These are phyloP conservation scores for Botrytis deweyae DNA, from an alignment of 2,329 filamentous ascomycete species.

Conservation along the genomic window DNA sequence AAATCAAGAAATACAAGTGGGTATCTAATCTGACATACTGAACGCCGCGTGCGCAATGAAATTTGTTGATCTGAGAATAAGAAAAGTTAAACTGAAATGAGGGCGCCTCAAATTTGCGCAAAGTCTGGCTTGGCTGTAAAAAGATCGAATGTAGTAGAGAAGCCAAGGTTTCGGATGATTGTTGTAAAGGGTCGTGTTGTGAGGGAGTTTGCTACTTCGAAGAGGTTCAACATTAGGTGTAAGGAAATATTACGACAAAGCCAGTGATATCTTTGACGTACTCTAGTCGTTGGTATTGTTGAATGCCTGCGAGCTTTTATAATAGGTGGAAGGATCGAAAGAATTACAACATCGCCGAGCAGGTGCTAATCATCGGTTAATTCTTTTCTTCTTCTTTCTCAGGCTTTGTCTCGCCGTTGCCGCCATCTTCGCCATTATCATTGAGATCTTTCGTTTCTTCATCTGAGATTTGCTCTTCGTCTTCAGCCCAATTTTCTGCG, in stretches of 20 bases:
- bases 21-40: neutral
- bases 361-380: neutral
- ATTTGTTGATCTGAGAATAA: neutral
- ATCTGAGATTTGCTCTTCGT: slow-evolving; percentile 16
- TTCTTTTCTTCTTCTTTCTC: neutral
- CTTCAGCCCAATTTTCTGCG: slow-evolving; percentile 35
- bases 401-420: neutral
- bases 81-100: neutral
- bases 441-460: slow-evolving; percentile 3
- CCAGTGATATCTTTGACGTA: neutral
- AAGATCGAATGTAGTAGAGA: neutral
- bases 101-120: neutral
- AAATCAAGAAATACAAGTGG: neutral
- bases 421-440: neutral
- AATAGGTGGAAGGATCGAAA: neutral
- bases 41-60: neutral
- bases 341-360: no score
- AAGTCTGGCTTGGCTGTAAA: neutral
- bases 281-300: neutral
- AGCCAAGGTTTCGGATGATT: no score
- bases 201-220: neutral
- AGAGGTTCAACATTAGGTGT: no score
- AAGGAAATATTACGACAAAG: neutral
- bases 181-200: neutral
- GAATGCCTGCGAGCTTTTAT: neutral